Evolutionary conservation across 2,329 filamentous ascomycete species (phyloP), one percentile per base, ranked within the genome.

Genomic region (Pestalotiopsis sp.): DNA sequence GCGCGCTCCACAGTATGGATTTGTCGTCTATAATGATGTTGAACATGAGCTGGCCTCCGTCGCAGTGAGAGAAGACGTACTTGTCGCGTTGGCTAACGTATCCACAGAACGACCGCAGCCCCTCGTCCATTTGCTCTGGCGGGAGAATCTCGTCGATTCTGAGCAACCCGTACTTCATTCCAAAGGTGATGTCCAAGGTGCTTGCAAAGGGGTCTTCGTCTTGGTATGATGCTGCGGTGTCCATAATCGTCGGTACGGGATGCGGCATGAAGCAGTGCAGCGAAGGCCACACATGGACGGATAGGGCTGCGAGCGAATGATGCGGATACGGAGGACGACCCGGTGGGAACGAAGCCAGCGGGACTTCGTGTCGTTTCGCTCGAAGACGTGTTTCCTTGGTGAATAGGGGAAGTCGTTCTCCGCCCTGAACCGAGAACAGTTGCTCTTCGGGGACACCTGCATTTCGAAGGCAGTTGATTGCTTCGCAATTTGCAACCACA

Each of bases 31-130:
- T 27, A 0, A 76, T 11, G 17, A 76, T 71, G 63, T 75, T 76
- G 69, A 68, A 75, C 71, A 74, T 70, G 12, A 76, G 52, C 45
- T 76, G 74, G n/a, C 73, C 73, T n/a, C 73, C 74, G 38, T 75
- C 74, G 63, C 66, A 73, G 57, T 70, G 67, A 7, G 71, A 74
- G 38, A 67, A 70, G 11, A 68, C 57, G 12, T 69, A 67, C 9
- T 68, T 66, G 17, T 69, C 57, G 4, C 68, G 67, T 38, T 71
- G 70, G 6, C 57, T 58, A 20, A 72, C 52, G 58, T 72, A 72
- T 25, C 67, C 66, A 25, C 68, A 45, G 31, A 72, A 72, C 2
- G 69, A 67, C 17, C 45, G 65, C 31, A 69, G 62, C 4, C 67
- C 69, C 1, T 45, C n/a, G 23, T 67, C 67, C 27, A 72, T 52